phyloP scores from a whole-genome alignment of 73 alveolate species.

The Paramecium sexaurelia region DNA sequence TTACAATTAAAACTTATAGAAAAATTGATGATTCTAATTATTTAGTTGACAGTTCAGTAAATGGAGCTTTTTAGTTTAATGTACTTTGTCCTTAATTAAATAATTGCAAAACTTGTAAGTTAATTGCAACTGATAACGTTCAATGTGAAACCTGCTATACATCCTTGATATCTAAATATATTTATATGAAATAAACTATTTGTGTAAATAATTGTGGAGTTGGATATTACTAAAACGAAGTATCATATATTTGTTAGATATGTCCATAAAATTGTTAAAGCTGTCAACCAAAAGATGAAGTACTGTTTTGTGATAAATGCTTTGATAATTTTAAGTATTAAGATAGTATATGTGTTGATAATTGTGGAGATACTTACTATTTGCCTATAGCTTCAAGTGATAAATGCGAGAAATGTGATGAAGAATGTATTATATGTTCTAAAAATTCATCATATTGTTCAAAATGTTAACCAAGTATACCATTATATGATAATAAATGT shows the following conservation, averaged over 20 bases:
- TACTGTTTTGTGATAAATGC: not conserved
- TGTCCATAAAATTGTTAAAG: slow-evolving; percentile 10
- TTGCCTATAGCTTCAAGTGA: not conserved
- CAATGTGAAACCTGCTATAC: slow-evolving; percentile 19
- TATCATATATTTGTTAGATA: not conserved
- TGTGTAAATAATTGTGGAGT: slow-evolving; percentile 40
- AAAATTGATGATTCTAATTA: not conserved
- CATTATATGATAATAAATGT: not conserved
- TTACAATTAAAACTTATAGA: not conserved
- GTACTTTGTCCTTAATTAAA: slow-evolving; percentile 16
- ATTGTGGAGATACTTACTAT: slow-evolving; percentile 25
- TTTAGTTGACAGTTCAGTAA: not conserved
- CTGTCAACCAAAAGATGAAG: not conserved
- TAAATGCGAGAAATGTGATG: slow-evolving; percentile 6
- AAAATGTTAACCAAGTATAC: not conserved
- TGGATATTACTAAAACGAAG: not conserved
- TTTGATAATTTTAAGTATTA: not conserved
- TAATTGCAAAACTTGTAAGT: slow-evolving; percentile 3
- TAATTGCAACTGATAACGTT: too few species aligned
- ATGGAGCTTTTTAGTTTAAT: not conserved
- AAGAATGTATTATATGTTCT: not conserved
- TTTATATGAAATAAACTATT: not conserved
- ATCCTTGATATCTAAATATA: not conserved
- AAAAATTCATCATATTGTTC: slow-evolving; percentile 34
- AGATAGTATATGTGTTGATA: not conserved